A percentile compares a stretch with the other conserved stretches of the same genome.
Evolutionary conservation across 2,329 filamentous ascomycete genomes (phyloP).

Genomic region (Orbilia ellipsospora): DNA sequence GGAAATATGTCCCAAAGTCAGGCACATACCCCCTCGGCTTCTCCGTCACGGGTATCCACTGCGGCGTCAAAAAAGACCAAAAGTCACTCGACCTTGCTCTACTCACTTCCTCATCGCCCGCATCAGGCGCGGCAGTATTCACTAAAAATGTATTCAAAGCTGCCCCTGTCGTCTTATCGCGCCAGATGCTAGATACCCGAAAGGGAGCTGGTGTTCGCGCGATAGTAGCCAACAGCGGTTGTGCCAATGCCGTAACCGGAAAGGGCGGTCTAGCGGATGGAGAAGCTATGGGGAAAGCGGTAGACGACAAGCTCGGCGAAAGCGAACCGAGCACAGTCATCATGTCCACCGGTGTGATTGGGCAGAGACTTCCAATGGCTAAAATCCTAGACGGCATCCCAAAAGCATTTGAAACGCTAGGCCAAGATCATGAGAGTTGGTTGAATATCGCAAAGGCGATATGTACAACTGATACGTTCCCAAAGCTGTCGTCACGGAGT

Average conservation of each 20-base stretch:
- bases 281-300: conserved; percentile 79
- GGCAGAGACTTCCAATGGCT: conserved; percentile 88
- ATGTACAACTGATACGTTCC: conserved; percentile 98
- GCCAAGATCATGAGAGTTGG: conserved; percentile 85
- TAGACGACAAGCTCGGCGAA: conserved; percentile 71
- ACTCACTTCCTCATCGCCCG: conserved; percentile 85
- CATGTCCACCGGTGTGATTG: conserved; percentile 98
- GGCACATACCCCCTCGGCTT: conserved; percentile 94
- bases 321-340: conserved; percentile 77
- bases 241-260: conserved; percentile 96
- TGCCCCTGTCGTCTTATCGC: conserved; percentile 88
- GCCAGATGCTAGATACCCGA: conserved; percentile 74
- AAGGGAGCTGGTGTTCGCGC: conserved; percentile 77
- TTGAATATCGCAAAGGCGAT: conserved; percentile 87
- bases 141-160: conserved; percentile 99
- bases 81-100: conserved; percentile 90
- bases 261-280: conserved; percentile 90
- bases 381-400: conserved; percentile 90
- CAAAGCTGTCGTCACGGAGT: conserved; percentile 86
- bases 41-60: conserved; percentile 83
- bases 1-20: conserved; percentile 85
- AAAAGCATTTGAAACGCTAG: conserved; percentile 76
- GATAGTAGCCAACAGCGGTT: conserved; percentile 93
- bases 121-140: conserved; percentile 89
- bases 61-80: conserved; percentile 93